A percentile compares a stretch with the other conserved stretches of the same genome.
These are phyloP conservation scores for Triticum urartu DNA, from an alignment of 176 grass and related monocot genomes.

Conservation along the genomic window DNA sequence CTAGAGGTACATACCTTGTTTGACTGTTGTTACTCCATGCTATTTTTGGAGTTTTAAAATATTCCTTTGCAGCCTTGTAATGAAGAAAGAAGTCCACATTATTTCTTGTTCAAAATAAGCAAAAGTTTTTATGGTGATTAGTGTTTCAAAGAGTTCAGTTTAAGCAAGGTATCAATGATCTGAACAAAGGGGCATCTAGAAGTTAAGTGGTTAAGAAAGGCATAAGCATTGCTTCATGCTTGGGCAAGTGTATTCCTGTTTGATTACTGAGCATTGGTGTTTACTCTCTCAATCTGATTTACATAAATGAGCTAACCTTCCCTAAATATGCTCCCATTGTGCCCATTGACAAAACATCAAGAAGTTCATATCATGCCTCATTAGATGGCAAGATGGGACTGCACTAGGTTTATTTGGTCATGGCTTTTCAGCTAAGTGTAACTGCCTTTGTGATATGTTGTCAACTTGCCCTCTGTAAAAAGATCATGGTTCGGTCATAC, in stretches of 20 bases:
- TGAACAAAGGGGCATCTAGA: slow-evolving; percentile 17
- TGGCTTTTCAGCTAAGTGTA: background rate
- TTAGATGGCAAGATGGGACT: background rate
- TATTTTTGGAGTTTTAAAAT: slow-evolving; percentile 13
- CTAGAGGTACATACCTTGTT: background rate
- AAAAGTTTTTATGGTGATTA: slow-evolving; percentile 5
- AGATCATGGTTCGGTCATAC: background rate
- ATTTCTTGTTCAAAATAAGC: background rate
- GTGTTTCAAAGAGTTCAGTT: background rate
- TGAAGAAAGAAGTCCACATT: background rate
- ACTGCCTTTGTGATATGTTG: background rate
- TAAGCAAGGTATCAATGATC: slow-evolving; percentile 28
- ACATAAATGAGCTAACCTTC: background rate
- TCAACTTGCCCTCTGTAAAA: background rate
- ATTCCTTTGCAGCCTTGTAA: background rate
- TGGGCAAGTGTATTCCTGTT: background rate
- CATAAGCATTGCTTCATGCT: slow-evolving; percentile 23
- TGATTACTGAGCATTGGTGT: background rate
- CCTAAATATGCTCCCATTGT: background rate
- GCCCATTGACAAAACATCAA: background rate
- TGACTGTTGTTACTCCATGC: slow-evolving; percentile 10
- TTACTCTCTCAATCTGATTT: background rate
- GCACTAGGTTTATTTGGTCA: background rate
- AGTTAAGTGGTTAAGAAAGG: slow-evolving; percentile 3
- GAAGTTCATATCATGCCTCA: background rate